Base-by-base conservation (phyloP, 73 alveolate genomes). In the Paraurostyla sp. region DNA sequence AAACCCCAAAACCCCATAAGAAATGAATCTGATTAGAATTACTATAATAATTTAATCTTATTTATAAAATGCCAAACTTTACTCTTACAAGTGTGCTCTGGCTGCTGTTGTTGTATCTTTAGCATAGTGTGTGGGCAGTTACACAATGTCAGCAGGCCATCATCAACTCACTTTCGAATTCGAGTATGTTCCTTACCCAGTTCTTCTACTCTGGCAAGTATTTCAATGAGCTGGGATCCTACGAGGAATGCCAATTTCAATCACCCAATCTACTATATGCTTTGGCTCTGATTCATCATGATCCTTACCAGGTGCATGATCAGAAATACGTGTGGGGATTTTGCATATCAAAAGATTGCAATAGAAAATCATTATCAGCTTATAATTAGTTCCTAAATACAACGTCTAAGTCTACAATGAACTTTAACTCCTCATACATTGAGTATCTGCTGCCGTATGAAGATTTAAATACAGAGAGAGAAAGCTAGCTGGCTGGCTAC, bases 151-250 rank as follows among this genome's bases (percentile, higher is more conserved):
- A 62, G 29, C n/a, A 23, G 11, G 80, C 80, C 29, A 7, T 62
- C 56, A 56, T 23, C 11, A 13, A 62, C 13, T 20, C 80, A 7
- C 11, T 62, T 6, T 23, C 13, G 11, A 62, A 62, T 23, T 32
- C 80, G 6, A 32, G 56, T 62, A 11, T 35, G 22, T 23, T 62
- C 11, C 11, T 73, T 52, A 27, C 23, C 33, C 33, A 73, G 41
- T 7, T 48, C 9, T 30, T 43, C 45, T 73, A 45, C 71, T 73
- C 87, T 43, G 87, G 87, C 9, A 73, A 73, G 50, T 73, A 18
- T 50, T 45, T 73, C 45, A 73, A 73, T 50, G 87, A 73, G 49
- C 50, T 73, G 0, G 87, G 87, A 9, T 45, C n/a, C 20, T 73
- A 73, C 32, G 30, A 22, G 18, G 35, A 42, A 1, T 73, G 87